Conservation (phyloP, 2,329 filamentous ascomycete genomes). For the Lojkania enalia region DNA sequence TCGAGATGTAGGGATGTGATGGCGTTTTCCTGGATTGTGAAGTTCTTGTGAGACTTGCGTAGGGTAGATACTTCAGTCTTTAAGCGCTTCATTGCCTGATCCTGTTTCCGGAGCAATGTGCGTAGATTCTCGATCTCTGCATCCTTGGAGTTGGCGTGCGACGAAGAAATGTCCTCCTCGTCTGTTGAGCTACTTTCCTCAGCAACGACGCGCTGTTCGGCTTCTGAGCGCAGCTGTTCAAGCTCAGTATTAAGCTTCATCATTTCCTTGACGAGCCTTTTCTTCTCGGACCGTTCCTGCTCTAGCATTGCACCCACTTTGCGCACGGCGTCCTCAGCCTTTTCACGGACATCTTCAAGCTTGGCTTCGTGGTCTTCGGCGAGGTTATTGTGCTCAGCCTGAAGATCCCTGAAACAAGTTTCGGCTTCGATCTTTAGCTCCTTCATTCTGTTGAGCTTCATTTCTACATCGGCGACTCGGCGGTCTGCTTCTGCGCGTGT, state of each 20-base stretch:
- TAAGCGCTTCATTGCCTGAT: conserved; percentile 27
- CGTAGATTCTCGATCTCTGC: conserved; percentile 32
- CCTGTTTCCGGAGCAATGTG: conserved; percentile 31
- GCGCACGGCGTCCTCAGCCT: conserved; percentile 41
- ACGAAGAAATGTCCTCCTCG: conserved; percentile 16
- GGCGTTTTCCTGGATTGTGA: background rate
- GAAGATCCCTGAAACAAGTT: conserved; percentile 28
- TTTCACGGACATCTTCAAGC: conserved; percentile 35
- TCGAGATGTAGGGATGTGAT: conserved; percentile 11
- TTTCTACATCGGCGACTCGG: conserved; percentile 33
- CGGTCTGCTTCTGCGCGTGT: conserved; percentile 31
- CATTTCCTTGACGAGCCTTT: conserved; percentile 29
- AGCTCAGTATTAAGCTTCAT: conserved; percentile 27
- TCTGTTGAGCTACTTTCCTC: conserved; percentile 18
- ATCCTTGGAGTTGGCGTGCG: conserved; percentile 23
- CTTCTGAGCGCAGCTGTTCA: conserved; percentile 23
- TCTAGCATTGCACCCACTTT: conserved; percentile 37
- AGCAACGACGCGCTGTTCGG: conserved; percentile 10
- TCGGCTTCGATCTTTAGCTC: conserved; percentile 32
- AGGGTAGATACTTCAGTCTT: conserved; percentile 24
- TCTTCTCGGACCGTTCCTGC: conserved; percentile 39
- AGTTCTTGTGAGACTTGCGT: conserved; percentile 18
- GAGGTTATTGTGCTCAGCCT: conserved; percentile 30
- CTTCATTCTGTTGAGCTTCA: conserved; percentile 33
- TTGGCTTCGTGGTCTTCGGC: conserved; percentile 31